Evolutionary conservation across 2,329 filamentous ascomycete genomes (phyloP).

Genomic region (Xylaria hypoxylon): DNA sequence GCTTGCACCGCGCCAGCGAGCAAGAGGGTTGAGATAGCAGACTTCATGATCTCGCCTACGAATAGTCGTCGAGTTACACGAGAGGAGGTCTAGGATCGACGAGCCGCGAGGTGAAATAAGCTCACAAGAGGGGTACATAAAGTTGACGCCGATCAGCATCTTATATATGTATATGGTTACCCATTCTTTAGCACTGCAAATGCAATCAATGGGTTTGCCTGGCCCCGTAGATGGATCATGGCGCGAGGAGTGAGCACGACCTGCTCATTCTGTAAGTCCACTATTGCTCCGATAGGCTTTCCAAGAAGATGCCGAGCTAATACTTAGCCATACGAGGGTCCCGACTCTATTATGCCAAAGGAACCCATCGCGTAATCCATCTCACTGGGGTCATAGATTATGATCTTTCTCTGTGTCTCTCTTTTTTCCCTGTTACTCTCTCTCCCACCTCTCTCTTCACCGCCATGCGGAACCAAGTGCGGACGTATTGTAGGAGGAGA

Average conservation of each 20-base stretch:
- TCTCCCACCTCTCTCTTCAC: constrained; percentile 5
- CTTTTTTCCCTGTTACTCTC: no score
- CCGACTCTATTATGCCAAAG: neutral
- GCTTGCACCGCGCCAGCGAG: constrained; percentile 29
- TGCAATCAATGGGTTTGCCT: neutral
- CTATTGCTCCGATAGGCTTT: constrained; percentile 2
- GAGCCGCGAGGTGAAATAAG: neutral
- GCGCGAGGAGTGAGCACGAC: neutral
- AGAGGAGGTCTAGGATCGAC: constrained; percentile 5
- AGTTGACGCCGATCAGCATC: constrained; percentile 5
- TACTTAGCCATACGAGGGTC: constrained; percentile 15
- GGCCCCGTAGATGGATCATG: neutral
- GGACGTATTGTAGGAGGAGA: neutral
- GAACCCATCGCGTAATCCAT: neutral
- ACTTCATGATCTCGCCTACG: constrained; percentile 26
- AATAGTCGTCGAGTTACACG: constrained; percentile 5
- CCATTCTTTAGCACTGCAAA: neutral
- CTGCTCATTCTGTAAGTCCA: constrained; percentile 9
- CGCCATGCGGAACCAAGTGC: constrained; percentile 20
- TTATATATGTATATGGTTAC: constrained; percentile 21
- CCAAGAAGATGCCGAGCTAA: neutral
- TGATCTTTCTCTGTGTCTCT: neutral
- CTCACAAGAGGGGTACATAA: neutral
- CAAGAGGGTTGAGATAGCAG: constrained; percentile 14
- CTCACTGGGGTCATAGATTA: neutral